These are phyloP conservation scores for Parastagonospora nodorum DNA, from an alignment of 2,329 filamentous ascomycete species.

Conservation along the genomic window DNA sequence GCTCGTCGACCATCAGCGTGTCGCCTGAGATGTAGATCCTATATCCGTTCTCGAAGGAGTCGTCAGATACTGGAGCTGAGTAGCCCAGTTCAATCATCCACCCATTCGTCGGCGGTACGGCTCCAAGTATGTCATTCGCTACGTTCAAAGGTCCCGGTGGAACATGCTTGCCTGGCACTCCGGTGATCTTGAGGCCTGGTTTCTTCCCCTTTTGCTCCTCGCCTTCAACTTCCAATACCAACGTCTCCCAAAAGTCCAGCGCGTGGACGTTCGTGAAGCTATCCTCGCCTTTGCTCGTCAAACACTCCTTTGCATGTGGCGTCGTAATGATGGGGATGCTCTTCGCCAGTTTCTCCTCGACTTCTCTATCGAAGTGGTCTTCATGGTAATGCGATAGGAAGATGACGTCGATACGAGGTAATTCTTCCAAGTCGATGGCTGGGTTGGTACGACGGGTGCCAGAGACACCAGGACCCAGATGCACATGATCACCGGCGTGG, in stretches of 20 bases:
- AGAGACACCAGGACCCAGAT: conserved; percentile 67
- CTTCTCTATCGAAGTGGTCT: conserved; percentile 61
- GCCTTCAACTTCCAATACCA: conserved; percentile 51
- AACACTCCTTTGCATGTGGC: conserved; percentile 61
- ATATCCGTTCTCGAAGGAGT: conserved; percentile 55
- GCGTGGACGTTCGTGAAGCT: conserved; percentile 61
- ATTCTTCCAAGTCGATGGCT: conserved; percentile 62
- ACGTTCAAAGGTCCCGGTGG: conserved; percentile 50
- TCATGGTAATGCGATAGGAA: conserved; percentile 69
- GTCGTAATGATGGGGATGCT: conserved; percentile 68
- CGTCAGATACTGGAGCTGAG: conserved; percentile 18
- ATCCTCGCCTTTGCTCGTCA: conserved; percentile 54
- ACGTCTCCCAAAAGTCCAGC: conserved; percentile 61
- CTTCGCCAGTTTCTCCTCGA: conserved; percentile 57
- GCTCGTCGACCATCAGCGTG: conserved; percentile 66
- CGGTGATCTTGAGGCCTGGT: conserved; percentile 62
- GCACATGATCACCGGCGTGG: conserved; percentile 68
- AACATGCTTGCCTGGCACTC: conserved; percentile 69
- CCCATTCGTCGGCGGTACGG: conserved; percentile 68
- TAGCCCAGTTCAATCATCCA: conserved; percentile 69
- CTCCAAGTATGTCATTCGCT: conserved; percentile 55
- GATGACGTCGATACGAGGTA: conserved; percentile 65
- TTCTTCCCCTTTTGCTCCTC: conserved; percentile 17
- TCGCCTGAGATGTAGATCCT: conserved; percentile 70
- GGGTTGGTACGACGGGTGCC: conserved; percentile 62